Evolutionary conservation across 306 rosid genomes (phyloP).

Genomic region (Quercus gilva): DNA sequence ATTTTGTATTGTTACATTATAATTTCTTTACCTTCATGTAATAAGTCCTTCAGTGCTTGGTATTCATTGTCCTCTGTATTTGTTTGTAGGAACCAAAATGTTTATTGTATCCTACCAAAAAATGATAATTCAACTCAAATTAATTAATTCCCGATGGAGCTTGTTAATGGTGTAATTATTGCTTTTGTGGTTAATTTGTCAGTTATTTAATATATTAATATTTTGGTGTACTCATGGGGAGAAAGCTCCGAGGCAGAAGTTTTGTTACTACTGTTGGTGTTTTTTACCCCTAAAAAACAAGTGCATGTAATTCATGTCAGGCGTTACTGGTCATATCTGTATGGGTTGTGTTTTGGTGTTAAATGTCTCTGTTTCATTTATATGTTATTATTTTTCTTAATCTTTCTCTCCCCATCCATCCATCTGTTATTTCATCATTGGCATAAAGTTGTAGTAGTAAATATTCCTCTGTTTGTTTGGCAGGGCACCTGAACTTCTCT

Average conservation of each 20-base stretch:
- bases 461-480: slow-evolving; percentile 23
- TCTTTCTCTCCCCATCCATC: neutral
- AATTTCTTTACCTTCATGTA: neutral
- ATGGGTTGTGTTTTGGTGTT: neutral
- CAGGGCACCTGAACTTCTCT: slow-evolving; percentile 97
- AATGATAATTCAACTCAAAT: neutral
- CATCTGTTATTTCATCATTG: neutral
- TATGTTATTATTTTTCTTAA: neutral
- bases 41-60: neutral
- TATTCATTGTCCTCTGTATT: neutral
- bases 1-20: neutral
- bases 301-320: neutral
- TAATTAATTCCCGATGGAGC: neutral
- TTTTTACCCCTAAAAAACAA: neutral
- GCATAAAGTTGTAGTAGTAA: neutral
- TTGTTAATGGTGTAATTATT: neutral
- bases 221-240: neutral
- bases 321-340: neutral
- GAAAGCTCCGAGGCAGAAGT: neutral
- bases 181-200: neutral
- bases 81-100: neutral
- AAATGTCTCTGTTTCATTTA: neutral
- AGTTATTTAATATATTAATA: neutral
- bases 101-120: neutral
- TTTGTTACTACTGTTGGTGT: neutral